Evolutionary conservation across 352 stramenopile genomes (phyloP).

Genomic region (Pythium rishiriense): DNA sequence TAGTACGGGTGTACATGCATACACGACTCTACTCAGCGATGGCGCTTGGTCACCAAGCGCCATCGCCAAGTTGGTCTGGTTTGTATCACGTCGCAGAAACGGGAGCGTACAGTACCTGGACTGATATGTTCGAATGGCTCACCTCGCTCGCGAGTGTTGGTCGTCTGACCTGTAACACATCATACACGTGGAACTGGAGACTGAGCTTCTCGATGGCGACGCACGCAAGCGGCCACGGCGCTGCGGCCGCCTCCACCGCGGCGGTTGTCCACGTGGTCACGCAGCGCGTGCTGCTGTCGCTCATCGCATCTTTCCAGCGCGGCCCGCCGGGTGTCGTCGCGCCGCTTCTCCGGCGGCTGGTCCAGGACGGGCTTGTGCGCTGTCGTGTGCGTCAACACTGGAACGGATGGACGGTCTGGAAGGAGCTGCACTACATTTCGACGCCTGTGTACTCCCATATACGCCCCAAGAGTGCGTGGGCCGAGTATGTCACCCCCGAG

Average conservation of each 20-base stretch:
- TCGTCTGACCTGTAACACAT: too few species aligned
- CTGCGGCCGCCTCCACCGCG: not conserved
- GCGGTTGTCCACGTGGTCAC: not conserved
- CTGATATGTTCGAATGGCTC: too few species aligned
- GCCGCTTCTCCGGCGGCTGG: not conserved
- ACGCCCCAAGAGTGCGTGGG: conserved; percentile 1
- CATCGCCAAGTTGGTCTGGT: too few species aligned
- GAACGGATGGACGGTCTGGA: not conserved
- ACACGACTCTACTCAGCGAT: too few species aligned
- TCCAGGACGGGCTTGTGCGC: conserved; percentile 11
- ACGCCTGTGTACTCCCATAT: conserved; percentile 2
- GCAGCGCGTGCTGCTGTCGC: not conserved
- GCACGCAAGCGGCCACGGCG: too few species aligned
- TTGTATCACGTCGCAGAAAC: too few species aligned
- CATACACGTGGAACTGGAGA: too few species aligned
- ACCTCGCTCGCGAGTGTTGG: too few species aligned
- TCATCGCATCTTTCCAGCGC: conserved; percentile 9
- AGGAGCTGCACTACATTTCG: not conserved
- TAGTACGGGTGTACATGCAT: too few species aligned
- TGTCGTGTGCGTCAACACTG: not conserved
- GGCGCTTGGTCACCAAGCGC: too few species aligned
- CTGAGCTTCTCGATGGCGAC: too few species aligned
- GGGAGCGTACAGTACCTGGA: too few species aligned
- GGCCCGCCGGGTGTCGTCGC: not conserved
- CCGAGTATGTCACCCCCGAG: conserved; percentile 2